Evolutionary conservation across 768 basidiomycete genomes (phyloP).

Genomic region (Trametes cingulata): DNA sequence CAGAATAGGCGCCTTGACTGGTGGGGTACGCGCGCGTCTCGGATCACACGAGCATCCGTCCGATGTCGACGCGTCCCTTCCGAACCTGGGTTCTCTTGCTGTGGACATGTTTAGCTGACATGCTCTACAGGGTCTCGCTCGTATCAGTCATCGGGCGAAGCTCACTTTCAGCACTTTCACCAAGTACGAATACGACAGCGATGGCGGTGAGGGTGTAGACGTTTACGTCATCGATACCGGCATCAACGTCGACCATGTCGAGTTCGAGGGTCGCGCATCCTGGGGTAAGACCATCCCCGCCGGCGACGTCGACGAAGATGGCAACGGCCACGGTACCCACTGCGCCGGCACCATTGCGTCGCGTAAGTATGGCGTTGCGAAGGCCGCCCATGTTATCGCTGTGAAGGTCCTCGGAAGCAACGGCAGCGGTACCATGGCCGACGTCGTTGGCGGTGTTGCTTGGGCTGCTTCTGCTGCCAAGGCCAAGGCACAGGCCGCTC

Average conservation of each 20-base stretch:
- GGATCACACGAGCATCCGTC: conserved; percentile 11
- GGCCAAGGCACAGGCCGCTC: conserved; percentile 59
- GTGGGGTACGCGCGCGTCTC: conserved; percentile 13
- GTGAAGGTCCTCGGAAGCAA: conserved; percentile 95
- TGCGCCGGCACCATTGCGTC: conserved; percentile 98
- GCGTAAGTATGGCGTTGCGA: conserved; percentile 91
- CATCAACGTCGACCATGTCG: conserved; percentile 80
- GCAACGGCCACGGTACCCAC: conserved; percentile 94
- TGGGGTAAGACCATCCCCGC: conserved; percentile 94
- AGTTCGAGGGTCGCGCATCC: conserved; percentile 85
- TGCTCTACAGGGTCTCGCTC: conserved; percentile 78
- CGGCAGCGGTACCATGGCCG: conserved; percentile 93
- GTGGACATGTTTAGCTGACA: not conserved
- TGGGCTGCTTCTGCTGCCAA: conserved; percentile 67
- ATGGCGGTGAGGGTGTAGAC: conserved; percentile 92
- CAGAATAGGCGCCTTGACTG: conserved; percentile 7
- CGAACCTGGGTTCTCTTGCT: not conserved
- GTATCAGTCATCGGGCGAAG: conserved; percentile 82
- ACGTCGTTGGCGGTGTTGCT: conserved; percentile 85
- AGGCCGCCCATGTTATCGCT: conserved; percentile 84
- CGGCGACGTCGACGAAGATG: conserved; percentile 85
- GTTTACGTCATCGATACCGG: conserved; percentile 89
- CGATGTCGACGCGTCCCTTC: not conserved
- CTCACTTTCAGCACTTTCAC: conserved; percentile 82
- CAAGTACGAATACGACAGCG: conserved; percentile 68